phyloP scores from a whole-genome alignment of 1,284 basidiomycete genomes.

The Bondarzewia mesenterica region DNA sequence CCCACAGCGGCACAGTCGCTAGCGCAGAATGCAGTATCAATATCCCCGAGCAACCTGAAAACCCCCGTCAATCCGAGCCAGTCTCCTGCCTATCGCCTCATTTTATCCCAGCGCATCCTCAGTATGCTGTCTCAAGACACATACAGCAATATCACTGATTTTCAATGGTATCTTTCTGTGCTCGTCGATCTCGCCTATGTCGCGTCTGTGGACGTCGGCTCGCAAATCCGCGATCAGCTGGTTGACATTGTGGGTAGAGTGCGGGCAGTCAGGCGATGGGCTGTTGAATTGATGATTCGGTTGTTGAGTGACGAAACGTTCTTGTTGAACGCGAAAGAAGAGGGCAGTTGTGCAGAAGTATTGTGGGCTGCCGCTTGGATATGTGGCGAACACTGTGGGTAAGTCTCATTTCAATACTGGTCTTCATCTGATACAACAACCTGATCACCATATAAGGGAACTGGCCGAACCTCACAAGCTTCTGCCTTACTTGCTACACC shows the following conservation, averaged over 20 bases:
- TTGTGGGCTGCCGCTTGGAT: conserved; percentile 93
- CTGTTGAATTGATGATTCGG: conserved; percentile 76
- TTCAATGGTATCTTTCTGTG: conserved; percentile 95
- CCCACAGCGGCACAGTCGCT: conserved; percentile 59
- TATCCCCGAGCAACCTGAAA: conserved; percentile 28
- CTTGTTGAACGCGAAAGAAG: conserved; percentile 49
- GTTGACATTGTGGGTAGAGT: conserved; percentile 87
- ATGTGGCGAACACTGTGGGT: conserved; percentile 88
- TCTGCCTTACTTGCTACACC: conserved; percentile 59
- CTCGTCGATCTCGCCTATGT: conserved; percentile 86
- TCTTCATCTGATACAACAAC: conserved; percentile 6
- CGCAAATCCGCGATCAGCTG: conserved; percentile 72
- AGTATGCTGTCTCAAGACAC: conserved; percentile 74
- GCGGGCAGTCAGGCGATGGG: conserved; percentile 65
- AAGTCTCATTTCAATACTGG: conserved; percentile 21
- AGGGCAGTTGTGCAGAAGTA: conserved; percentile 69
- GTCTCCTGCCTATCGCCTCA: conserved; percentile 76
- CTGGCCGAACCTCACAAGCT: conserved; percentile 64
- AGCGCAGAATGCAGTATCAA: conserved; percentile 36
- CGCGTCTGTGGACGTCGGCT: conserved; percentile 69
- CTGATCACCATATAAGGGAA: conserved; percentile 35
- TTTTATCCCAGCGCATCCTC: conserved; percentile 77
- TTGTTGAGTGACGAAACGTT: conserved; percentile 74
- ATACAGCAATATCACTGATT: conserved; percentile 86
- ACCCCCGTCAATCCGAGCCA: conserved; percentile 44